Evolutionary conservation across 257 asterid species (phyloP), one percentile per base, ranked within the genome.

Genomic region (Datura wrightii): DNA sequence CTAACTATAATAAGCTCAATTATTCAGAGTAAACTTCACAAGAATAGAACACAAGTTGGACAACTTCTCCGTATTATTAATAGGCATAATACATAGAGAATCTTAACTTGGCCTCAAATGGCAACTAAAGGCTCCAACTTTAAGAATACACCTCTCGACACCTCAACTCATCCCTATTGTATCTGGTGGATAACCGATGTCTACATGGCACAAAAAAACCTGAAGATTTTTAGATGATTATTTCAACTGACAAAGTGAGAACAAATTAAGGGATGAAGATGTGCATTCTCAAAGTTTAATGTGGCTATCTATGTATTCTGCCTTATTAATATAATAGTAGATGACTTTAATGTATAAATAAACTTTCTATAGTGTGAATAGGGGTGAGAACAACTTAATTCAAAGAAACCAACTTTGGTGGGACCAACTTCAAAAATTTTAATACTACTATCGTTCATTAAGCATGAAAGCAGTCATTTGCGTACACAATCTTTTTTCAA

Each of bases 381-480:
- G 69, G 87, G 82, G 85, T 83, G 60, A 85, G 66, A 89, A 82
- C 74, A 86, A 86, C 79, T 79, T 42, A 80, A 76, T 60, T 18
- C 86, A 84, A 88, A 84, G 11, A 58, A 85, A 39, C 65, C 79
- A 84, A 74, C 66, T 83, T 48, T 7, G 24, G 90, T 87, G 94
- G 92, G 88, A 87, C 92, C 93, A 87, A 83, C 58, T 79, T 42
- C 50, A 54, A 71, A 56, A 65, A 58, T 79, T 79, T 65, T 24
- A 24, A 59, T 78, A 16, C 31, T 31, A 44, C 19, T 69, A 72
- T 84, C 83, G 65, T 84, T 52, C 79, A 86, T 85, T 84, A 85
- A 85, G 83, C 89, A 82, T 87, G 88, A 90, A 85, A 86, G 74
- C 19, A 79, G 80, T 78, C 86, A 85, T 87, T 87, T 74, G 63